Evolutionary conservation across 768 basidiomycete genomes (phyloP), one percentile per base, ranked within the genome.

Genomic region (Trichaptum fuscoviolaceum): DNA sequence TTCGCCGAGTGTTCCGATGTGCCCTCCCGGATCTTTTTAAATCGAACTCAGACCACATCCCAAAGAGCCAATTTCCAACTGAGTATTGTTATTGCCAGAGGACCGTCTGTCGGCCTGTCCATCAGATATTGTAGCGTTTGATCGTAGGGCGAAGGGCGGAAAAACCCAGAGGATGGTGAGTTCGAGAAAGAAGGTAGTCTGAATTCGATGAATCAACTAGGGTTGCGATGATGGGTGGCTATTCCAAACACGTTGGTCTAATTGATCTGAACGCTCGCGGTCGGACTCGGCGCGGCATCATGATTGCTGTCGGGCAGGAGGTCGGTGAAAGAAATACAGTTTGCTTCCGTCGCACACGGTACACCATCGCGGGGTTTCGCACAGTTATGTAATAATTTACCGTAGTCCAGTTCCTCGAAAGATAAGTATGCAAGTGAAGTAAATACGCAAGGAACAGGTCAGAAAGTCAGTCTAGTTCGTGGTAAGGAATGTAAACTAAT

Each of bases 261-360:
- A 52, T 52, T 52, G 42, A 5, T 52, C 42, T 52, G 6, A 52
- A 52, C 42, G 42, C 10, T 52, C 42, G 42, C 42, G 42, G 42
- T 52, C 42, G 42, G 42, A 52, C 42, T 52, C 42, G 42, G 42
- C 42, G 42, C 42, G 42, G 42, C 42, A 52, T 52, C 42, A 52
- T 52, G 42, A 52, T 52, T 20, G 42, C 42, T 52, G 42, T 20
- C 20, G 42, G 42, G 20, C 15, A 20, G 15, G 42, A 52, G 42
- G 20, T 15, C 20, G 15, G 42, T 15, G 42, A 52, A 52, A 52
- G 5, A 52, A 52, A 52, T 52, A 12, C 42, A 52, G 20, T 52
- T 52, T 52, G 42, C 42, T 52, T 52, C 42, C 42, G 42, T 52
- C 42, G 5, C 6, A 52, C 42, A n/a, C n/a, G n/a, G 42, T 20